A percentile compares a stretch with the other conserved stretches of the same genome.
phyloP scores from a whole-genome alignment of 345 rosid species.

The Aquilaria sinensis region DNA sequence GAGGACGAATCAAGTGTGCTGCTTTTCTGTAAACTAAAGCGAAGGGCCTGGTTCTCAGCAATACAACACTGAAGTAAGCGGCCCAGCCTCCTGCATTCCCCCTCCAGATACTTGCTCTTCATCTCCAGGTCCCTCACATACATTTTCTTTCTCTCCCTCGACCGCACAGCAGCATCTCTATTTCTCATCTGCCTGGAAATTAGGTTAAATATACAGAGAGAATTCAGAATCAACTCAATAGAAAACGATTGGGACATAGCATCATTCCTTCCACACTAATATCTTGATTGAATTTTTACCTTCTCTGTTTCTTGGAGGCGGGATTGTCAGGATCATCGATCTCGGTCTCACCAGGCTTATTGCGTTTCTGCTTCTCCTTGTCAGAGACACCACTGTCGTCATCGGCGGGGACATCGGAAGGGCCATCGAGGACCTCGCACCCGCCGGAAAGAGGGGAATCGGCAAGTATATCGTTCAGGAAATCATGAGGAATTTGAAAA shows the following conservation, averaged over 20 bases:
- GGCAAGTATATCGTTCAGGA: conserved; percentile 31
- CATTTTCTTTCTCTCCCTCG: conserved; percentile 87
- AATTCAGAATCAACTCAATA: neutral
- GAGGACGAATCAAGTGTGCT: conserved; percentile 49
- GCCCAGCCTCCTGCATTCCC: conserved; percentile 77
- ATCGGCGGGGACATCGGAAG: conserved; percentile 11
- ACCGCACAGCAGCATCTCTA: conserved; percentile 78
- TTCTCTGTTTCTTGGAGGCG: conserved; percentile 34
- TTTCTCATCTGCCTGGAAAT: conserved; percentile 71
- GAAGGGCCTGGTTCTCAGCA: conserved; percentile 82
- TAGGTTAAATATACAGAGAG: neutral
- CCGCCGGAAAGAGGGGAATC: conserved; percentile 21
- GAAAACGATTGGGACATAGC: no score
- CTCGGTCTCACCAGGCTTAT: neutral
- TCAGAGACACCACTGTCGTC: conserved; percentile 7
- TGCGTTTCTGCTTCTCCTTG: neutral
- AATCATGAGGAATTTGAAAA: conserved; percentile 16
- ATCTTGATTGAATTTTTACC: conserved; percentile 12
- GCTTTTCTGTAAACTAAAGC: conserved; percentile 43
- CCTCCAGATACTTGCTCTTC: conserved; percentile 75
- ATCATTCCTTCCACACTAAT: no score
- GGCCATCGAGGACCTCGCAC: conserved; percentile 12
- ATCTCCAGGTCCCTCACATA: conserved; percentile 69
- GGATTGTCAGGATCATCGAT: conserved; percentile 18
- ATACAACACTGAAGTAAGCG: conserved; percentile 61